Evolutionary conservation across 2,329 filamentous ascomycete species (phyloP).

Genomic region (Corynespora cassiicola): DNA sequence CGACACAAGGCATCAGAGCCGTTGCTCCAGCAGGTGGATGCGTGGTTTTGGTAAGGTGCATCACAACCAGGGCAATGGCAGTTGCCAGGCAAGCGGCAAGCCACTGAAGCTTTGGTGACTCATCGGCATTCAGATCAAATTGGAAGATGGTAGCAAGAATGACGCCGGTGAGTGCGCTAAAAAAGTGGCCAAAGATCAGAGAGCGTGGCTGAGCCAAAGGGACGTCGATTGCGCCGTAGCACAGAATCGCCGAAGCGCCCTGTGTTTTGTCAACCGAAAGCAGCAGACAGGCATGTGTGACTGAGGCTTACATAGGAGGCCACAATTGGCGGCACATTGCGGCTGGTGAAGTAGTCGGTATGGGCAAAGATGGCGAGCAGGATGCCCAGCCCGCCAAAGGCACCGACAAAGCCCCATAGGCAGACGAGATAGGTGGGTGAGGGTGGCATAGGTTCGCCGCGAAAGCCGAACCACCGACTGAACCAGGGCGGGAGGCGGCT

Average conservation of each 20-base stretch:
- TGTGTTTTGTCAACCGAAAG: conserved; percentile 28
- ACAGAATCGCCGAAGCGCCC: conserved; percentile 54
- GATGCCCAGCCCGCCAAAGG: conserved; percentile 50
- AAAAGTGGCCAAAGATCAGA: conserved; percentile 52
- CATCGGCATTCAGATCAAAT: conserved; percentile 38
- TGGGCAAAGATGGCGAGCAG: conserved; percentile 49
- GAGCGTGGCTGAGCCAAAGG: conserved; percentile 55
- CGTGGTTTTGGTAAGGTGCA: conserved; percentile 54
- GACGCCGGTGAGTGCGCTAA: conserved; percentile 53
- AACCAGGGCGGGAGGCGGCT: conserved; percentile 66
- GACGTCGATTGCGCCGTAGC: conserved; percentile 53
- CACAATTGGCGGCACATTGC: conserved; percentile 50
- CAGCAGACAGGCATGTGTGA: conserved; percentile 3
- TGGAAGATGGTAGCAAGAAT: conserved; percentile 52
- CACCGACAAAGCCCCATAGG: conserved; percentile 51
- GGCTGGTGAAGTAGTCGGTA: conserved; percentile 45
- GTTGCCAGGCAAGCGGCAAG: conserved; percentile 51
- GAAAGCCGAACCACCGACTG: conserved; percentile 68
- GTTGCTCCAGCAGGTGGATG: conserved; percentile 57
- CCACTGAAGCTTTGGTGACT: conserved; percentile 46
- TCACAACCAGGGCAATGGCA: conserved; percentile 51
- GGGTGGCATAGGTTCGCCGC: conserved; percentile 34
- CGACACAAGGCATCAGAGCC: conserved; percentile 50
- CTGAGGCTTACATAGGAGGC: conserved; percentile 44
- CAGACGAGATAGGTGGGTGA: conserved; percentile 42